Evolutionary conservation across 140 eudicot genomes (phyloP).

Genomic region (Stevia rebaudiana): DNA sequence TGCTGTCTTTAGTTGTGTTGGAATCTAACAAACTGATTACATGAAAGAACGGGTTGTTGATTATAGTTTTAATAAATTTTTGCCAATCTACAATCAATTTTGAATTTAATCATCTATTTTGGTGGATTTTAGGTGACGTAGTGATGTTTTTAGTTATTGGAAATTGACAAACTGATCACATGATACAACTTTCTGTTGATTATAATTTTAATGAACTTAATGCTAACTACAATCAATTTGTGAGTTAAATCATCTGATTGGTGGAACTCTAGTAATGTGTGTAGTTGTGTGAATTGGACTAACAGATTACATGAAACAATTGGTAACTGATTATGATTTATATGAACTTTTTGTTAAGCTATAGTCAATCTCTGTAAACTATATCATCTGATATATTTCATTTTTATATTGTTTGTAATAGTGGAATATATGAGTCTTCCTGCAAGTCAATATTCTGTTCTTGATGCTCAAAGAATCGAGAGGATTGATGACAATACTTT

Average conservation of each 20-base stretch:
- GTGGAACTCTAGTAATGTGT: too few species aligned
- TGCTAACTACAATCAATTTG: too few species aligned
- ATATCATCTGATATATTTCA: not conserved
- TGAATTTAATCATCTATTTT: too few species aligned
- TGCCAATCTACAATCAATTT: too few species aligned
- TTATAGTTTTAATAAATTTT: too few species aligned
- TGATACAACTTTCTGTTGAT: not conserved
- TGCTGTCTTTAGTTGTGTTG: constrained; percentile 5
- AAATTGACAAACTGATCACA: constrained; percentile 7
- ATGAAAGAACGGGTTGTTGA: not conserved
- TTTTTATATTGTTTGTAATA: constrained; percentile 22
- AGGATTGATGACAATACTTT: constrained; percentile 81
- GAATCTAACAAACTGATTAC: constrained; percentile 7
- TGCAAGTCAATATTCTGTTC: constrained; percentile 91
- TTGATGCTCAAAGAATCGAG: constrained; percentile 95
- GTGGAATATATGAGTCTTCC: constrained; percentile 96
- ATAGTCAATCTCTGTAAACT: not conserved
- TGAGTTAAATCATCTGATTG: too few species aligned
- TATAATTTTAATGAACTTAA: too few species aligned
- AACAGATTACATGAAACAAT: not conserved
- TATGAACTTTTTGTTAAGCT: not conserved
- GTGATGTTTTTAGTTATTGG: not conserved
- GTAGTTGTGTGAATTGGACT: not conserved
- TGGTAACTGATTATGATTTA: not conserved
- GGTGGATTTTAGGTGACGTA: too few species aligned